Evolutionary conservation across 768 basidiomycete genomes (phyloP).

Genomic region (Amyloporia xantha): DNA sequence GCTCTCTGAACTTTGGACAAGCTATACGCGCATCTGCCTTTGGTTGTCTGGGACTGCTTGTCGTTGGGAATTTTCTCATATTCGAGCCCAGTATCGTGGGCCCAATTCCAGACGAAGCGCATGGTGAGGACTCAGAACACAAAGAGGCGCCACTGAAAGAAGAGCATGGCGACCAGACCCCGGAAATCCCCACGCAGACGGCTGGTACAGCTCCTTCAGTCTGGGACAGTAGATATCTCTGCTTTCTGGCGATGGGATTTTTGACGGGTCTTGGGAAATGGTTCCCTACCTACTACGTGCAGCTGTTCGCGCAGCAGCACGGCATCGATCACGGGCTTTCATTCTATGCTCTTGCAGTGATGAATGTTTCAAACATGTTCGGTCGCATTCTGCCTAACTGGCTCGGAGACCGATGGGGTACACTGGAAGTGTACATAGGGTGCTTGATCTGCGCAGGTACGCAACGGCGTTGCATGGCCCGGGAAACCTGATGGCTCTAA

Average conservation of each 20-base stretch:
- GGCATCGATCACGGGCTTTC: neutral
- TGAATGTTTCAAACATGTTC: constrained; percentile 1
- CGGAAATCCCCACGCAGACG: neutral
- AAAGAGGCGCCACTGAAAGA: too few relatives aligned
- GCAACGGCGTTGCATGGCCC: too few relatives aligned
- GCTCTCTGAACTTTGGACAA: constrained; percentile 31
- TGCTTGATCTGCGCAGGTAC: neutral
- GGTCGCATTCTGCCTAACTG: constrained; percentile 2
- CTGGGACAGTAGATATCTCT: neutral
- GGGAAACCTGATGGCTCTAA: neutral
- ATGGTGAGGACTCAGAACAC: too few relatives aligned
- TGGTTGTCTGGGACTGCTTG: constrained; percentile 27
- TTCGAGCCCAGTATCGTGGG: constrained; percentile 2
- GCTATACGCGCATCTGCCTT: constrained; percentile 36
- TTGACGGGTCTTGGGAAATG: neutral
- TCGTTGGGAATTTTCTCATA: constrained; percentile 16
- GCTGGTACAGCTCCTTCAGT: neutral
- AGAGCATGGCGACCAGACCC: neutral
- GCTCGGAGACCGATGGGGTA: constrained; percentile 1
- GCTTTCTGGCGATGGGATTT: neutral
- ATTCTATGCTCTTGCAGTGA: constrained; percentile 1
- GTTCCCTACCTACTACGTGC: neutral
- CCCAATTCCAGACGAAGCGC: neutral
- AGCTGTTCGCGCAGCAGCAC: constrained; percentile 1
- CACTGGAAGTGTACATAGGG: neutral